Base-by-base conservation (phyloP, 192 early-diverging fungal genomes). In the Coemansia sp. region DNA sequence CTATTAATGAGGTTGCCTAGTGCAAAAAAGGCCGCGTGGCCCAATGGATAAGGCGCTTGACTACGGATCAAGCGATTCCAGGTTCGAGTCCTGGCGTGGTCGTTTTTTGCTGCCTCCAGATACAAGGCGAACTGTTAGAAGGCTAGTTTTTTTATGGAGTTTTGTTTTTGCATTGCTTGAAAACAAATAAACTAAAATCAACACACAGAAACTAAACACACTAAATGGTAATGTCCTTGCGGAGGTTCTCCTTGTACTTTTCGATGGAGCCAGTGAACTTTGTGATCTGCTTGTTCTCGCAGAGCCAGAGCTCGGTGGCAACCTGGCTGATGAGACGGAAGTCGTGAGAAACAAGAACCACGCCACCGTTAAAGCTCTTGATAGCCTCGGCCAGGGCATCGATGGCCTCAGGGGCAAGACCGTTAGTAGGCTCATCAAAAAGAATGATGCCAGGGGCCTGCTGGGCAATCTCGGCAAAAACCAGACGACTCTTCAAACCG, bases 291-390 rank as follows among this genome's bases (percentile, higher is more conserved):
- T 86, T 86, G 74, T 92, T 88, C 75, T 97, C 94, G 86, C 96
- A 98, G 53, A 94, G 87, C 89, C 90, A 94, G 59, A 99, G 96
- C 72, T 98, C 88, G 74, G 94, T 76, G 44, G 96, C 97, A 71
- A 99, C 93, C 85, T 99, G 95, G 58, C 87, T 89, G 72, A 99
- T 96, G 58, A 99, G 85, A 69, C 97, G 86, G 90, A 99, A 99
- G 86, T 99, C 97, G 91, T 99, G 97, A 66, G 92, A 94, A 63
- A 99, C 97, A 40, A 99, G 86, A 20, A 99, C 96, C 64, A 98
- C 93, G 73, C 97, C 97, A 46, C 97, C 97, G 68, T 90, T 90
- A 81, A 94, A 99, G 60, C 76, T 73, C 76, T 97, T 96, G 87
- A 99, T 98, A 44, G 97, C 97, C 19, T 94, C 87, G 32, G 97